Base-by-base conservation (phyloP, 768 basidiomycete genomes). In the Cyclocybe aegerita region DNA sequence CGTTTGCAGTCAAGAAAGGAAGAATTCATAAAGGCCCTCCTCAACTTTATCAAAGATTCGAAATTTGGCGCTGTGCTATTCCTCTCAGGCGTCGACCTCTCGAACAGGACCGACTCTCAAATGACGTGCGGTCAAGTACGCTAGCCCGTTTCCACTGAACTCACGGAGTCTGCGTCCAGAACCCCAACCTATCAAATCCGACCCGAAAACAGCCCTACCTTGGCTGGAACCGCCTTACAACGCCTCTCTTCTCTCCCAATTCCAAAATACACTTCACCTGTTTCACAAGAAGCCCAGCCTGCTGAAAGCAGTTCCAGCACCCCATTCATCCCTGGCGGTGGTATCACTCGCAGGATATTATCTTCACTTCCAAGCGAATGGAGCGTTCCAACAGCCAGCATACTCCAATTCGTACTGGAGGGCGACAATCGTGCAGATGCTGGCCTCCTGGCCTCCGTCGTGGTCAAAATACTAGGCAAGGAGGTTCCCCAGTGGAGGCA, bases 351-450 rank as follows among this genome's bases (percentile, higher is more conserved):
- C 37, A 77, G 86, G 23, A 71, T 93, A 40, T 68, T 93, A 5
- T 74, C 75, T 2, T 77, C 86, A 6, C 60, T 91, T 17, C 76
- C 82, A 0, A 57, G 64, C 14, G 50, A 50, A 35, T 82, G 79
- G 76, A 58, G 71, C 14, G 74, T 79, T 37, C 84, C 85, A 16
- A 79, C 76, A 0, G 80, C 77, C 0, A 72, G 78, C 11, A 65
- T 93, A 8, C 70, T 90, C 42, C 86, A 89, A 41, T 93, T 89
- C 60, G 89, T 83, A 9, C 72, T 88, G 50, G 90, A 93, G 61
- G 90, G 91, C 1, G 91, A 93, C 64, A 93, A 93, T 58, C 74
- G 85, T 50, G 72, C 64, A 12, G 90, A 93, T 63, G 90, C 90
- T 0, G 71, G 74, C 14, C 60, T 83, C 33, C 71, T 89, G 37